Evolutionary conservation across 1,284 basidiomycete species (phyloP), one percentile per base, ranked within the genome.

Genomic region (Porogramme epimiltina): DNA sequence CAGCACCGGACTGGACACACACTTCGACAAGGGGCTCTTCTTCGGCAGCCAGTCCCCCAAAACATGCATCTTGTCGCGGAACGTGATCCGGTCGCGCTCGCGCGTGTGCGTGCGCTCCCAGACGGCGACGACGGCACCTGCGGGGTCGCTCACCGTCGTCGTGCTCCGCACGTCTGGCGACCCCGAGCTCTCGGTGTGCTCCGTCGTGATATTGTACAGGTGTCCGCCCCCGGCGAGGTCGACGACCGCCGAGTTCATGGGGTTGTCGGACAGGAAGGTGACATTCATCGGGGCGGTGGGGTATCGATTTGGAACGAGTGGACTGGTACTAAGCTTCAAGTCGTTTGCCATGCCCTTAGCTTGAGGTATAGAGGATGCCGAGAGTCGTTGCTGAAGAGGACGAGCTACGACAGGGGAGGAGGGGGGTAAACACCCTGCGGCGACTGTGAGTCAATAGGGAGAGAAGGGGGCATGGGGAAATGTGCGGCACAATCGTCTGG

Each of bases 241-340:
- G 38, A 51, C 22, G 44, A 51, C 45, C 4, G 40, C 33, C n/a
- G 43, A 41, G 45, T 46, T 51, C 18, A 45, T 22, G 5, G 49
- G 49, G 40, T 36, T 51, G 28, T 51, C 43, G 38, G 49, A 51
- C 23, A 45, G 43, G 28, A 51, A 51, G 5, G 49, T 41, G 18
- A 46, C 41, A 37, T 51, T 42, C 49, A 51, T 51, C 6, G 28
- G 6, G 28, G 28, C 13, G 28, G 28, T 6, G 28, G 28, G 13
- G 28, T 31, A 31, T n/a, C n/a, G n/a, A n/a, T n/a, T n/a, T n/a
- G n/a, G n/a, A n/a, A n/a, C n/a, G n/a, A n/a, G n/a, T n/a, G n/a
- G n/a, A n/a, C n/a, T n/a, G n/a, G n/a, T n/a, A n/a, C n/a, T n/a
- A n/a, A n/a, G n/a, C n/a, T n/a, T n/a, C n/a, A n/a, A n/a, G n/a